Evolutionary conservation across 495 filamentous ascomycete species (phyloP).

Genomic region (Penicillium alfredii): DNA sequence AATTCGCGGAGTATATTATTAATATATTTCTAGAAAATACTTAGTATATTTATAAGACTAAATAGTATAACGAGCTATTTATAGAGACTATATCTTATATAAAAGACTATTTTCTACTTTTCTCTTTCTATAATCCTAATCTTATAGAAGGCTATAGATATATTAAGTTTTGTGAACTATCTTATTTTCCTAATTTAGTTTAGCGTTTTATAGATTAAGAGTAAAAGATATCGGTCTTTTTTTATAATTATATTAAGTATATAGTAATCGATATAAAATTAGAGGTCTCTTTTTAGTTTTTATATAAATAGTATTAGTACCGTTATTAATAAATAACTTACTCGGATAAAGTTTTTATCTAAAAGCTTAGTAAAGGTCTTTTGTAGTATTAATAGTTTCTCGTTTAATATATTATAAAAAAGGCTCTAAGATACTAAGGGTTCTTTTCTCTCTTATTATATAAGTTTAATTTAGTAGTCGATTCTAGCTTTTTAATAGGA

Average conservation of each 20-base stretch:
- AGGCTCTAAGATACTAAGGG: background rate
- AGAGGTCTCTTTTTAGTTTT: conserved; percentile 4
- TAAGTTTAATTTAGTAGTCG: background rate
- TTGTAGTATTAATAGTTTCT: background rate
- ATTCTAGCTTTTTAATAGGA: background rate
- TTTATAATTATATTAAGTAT: conserved; percentile 6
- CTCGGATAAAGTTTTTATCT: background rate
- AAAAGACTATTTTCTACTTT: conserved; percentile 17
- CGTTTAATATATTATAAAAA: background rate
- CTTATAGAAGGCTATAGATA: background rate
- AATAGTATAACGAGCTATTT: conserved; percentile 17
- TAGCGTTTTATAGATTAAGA: background rate
- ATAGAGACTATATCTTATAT: conserved; percentile 12
- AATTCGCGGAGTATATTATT: background rate
- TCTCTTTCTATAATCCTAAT: conserved; percentile 2
- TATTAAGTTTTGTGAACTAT: background rate
- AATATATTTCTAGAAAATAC: conserved; percentile 5
- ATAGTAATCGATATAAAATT: conserved; percentile 10
- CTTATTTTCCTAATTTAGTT: background rate
- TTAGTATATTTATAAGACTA: conserved; percentile 9
- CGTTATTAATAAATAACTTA: background rate
- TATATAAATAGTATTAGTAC: conserved; percentile 4
- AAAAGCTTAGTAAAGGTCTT: background rate
- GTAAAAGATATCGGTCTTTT: conserved; percentile 1
- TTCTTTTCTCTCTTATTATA: background rate